Evolutionary conservation across 371 early-diverging fungal genomes (phyloP), one percentile per base, ranked within the genome.

Genomic region (Syncephalastrum racemosum): DNA sequence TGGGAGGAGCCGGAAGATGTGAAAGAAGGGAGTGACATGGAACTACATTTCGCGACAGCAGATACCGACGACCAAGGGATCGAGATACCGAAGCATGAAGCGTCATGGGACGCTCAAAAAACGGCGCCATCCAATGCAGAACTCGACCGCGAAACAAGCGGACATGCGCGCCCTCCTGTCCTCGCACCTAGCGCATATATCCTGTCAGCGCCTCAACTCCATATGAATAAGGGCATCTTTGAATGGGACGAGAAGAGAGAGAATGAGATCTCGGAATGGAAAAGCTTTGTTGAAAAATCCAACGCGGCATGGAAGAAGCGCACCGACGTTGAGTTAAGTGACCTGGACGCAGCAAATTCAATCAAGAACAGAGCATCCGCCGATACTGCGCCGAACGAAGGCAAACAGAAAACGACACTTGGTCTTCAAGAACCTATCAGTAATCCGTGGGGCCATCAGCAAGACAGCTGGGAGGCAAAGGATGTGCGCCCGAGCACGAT

Each of bases 401-500:
- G 22, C 4, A 46, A 10, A 24, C 14, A 12, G n/a, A n/a, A n/a
- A 20, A 14, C 16, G 10, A 24, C 50, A 3, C 12, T 53, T 8
- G 22, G 20, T 19, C 31, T 44, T 18, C 20, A 36, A 46, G 4
- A 27, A 24, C 53, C 13, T 12, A 22, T 46, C 5, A 48, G 46
- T n/a, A 19, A 19, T 7, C 46, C 22, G 7, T 22, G 19, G 46
- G 19, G 46, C 46, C 15, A 19, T 16, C 46, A 16, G 15, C 41
- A 59, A 15, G 62, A 70, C 22, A 46, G 50, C 23, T 75, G 75
- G 75, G 47, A 57, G 10, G 41, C 24, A 1, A 7, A 60, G 42
- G 59, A 64, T 5, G 70, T 60, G 13, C 45, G 56, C 13, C 72
- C 72, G 4, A 67, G 62, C 15, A 53, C 60, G 0, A 75, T 75